Evolutionary conservation across 2,329 filamentous ascomycete species (phyloP), one percentile per base, ranked within the genome.

Genomic region (Aspergillus viridinutans): DNA sequence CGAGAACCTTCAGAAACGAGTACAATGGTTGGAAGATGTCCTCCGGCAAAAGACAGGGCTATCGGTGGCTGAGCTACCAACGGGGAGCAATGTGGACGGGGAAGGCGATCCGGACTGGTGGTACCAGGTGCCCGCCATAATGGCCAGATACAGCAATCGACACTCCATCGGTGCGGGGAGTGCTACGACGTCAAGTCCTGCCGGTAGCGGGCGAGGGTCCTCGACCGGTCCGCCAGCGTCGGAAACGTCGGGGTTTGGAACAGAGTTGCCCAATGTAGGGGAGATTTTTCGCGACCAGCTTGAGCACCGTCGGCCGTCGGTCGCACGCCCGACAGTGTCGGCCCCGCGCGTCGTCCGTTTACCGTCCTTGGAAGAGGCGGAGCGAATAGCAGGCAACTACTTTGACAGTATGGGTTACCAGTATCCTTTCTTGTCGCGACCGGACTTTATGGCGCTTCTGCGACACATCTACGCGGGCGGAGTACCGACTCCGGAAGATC

Each of bases 201-300:
- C 32, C 43, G 49, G 9, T 59, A 59, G 23, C 54, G 58, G 28
- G 35, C 59, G 29, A 47, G 58, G 55, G 8, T 67, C 65, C 2
- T 65, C 59, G 32, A 57, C 53, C 47, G 67, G 48, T 32, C 64
- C 49, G 14, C 56, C 49, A 28, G 57, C 49, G 6, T 64, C 63
- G 2, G 63, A 67, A 28, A 52, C 66, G 2, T 60, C 63, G 9
- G 62, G 58, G 1, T 64, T 73, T 23, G 69, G 69, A 0, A 63
- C 67, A 0, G 70, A 73, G 49, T 56, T 75, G 12, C 72, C 72
- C 9, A 74, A 75, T 40, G 71, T 75, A 5, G 71, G 72, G 10
- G 72, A 75, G 55, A 72, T 75, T 40, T 74, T 75, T 61, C 70
- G 72, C 48, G 72, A 75, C 56, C 68, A 74, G 49, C 58, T 75